Percentiles rank a stretch among this genome's conserved stretches.
These are phyloP conservation scores for Boletus subluridellus DNA, from an alignment of 1,284 basidiomycete species.

Conservation along the genomic window DNA sequence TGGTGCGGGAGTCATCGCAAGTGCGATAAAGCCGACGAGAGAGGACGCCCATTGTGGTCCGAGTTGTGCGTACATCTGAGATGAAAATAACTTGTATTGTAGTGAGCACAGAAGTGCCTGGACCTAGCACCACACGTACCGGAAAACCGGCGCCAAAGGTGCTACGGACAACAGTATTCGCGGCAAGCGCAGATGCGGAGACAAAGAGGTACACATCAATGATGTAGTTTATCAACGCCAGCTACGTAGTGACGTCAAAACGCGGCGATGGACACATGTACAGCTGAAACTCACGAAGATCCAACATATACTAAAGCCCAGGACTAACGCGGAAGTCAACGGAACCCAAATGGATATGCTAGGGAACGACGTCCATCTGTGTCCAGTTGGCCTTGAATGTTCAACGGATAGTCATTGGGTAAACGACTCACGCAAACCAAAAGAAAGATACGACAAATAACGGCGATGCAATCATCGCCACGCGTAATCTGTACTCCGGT, in stretches of 20 bases:
- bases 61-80: conserved; percentile 51
- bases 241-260: conserved; percentile 29
- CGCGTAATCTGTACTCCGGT: conserved; percentile 63
- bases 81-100: conserved; percentile 43
- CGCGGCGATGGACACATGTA: background rate
- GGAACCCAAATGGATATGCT: conserved; percentile 57
- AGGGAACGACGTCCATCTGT: conserved; percentile 54
- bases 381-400: background rate
- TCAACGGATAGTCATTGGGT: background rate
- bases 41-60: conserved; percentile 56
- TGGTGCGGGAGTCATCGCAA: conserved; percentile 53
- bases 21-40: conserved; percentile 49
- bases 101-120: conserved; percentile 9
- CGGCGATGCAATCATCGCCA: conserved; percentile 54
- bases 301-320: conserved; percentile 56
- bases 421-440: conserved; percentile 56
- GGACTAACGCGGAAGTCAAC: conserved; percentile 46
- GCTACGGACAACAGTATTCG: conserved; percentile 53
- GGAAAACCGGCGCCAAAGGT: conserved; percentile 59
- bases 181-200: conserved; percentile 58
- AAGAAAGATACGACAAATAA: conserved; percentile 59
- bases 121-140: conserved; percentile 31
- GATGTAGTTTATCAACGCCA: conserved; percentile 54
- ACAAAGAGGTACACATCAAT: conserved; percentile 56
- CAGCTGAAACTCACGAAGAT: conserved; percentile 48